Percentiles rank a stretch among this genome's conserved stretches.
Conservation (phyloP, 805 yeast species). For the Wickerhamiella alocasiicola region DNA sequence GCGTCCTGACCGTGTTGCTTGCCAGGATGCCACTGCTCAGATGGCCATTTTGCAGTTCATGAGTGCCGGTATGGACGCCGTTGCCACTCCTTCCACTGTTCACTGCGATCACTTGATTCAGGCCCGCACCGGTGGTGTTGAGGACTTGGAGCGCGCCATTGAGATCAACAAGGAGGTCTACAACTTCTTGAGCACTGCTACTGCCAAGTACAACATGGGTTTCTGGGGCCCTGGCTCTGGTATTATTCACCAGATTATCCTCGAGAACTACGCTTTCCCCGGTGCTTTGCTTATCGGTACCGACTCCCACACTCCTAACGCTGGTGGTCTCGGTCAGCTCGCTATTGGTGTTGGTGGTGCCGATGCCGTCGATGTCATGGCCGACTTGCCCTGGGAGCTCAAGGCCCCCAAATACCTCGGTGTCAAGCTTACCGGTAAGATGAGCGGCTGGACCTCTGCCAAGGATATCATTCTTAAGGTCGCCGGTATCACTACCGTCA, state of each 20-base stretch:
- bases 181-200: slow-evolving; percentile 79
- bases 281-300: slow-evolving; percentile 95
- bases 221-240: slow-evolving; percentile 99
- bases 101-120: slow-evolving; percentile 98
- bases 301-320: slow-evolving; percentile 96
- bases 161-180: slow-evolving; percentile 87
- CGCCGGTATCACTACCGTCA: slow-evolving; percentile 89
- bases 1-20: slow-evolving; percentile 95
- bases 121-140: slow-evolving; percentile 82
- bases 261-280: slow-evolving; percentile 95
- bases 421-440: slow-evolving; percentile 82
- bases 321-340: slow-evolving; percentile 95
- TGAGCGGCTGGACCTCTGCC: slow-evolving; percentile 95
- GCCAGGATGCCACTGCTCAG: slow-evolving; percentile 99
- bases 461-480: slow-evolving; percentile 87
- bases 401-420: slow-evolving; percentile 95
- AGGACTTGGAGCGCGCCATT: slow-evolving; percentile 76
- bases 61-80: slow-evolving; percentile 86
- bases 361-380: slow-evolving; percentile 94
- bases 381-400: slow-evolving; percentile 91
- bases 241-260: slow-evolving; percentile 90
- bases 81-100: slow-evolving; percentile 89
- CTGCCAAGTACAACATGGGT: slow-evolving; percentile 91
- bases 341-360: slow-evolving; percentile 99
- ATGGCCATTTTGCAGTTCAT: slow-evolving; percentile 95